These are phyloP conservation scores for Cystofilobasidium ferigula DNA, from an alignment of 768 basidiomycete species.

Conservation along the genomic window DNA sequence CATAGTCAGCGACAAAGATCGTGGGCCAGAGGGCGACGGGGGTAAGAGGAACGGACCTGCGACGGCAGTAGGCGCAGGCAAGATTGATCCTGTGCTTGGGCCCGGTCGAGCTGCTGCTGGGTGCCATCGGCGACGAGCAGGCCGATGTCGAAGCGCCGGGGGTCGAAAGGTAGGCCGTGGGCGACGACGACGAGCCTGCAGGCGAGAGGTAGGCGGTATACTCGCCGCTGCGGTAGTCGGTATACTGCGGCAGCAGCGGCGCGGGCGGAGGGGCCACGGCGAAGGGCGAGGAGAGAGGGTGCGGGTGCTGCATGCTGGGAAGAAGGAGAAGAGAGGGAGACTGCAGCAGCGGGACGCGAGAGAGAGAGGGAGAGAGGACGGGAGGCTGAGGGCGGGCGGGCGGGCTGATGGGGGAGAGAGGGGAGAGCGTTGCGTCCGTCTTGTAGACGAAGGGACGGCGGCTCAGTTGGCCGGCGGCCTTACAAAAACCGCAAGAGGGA, in stretches of 20 bases:
- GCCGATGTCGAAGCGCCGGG: background rate
- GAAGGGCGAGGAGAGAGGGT: background rate
- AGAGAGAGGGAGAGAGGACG: background rate
- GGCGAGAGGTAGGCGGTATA: background rate
- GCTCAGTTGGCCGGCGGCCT: no score
- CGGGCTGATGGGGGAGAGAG: background rate
- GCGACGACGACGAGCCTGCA: background rate
- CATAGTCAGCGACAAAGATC: background rate
- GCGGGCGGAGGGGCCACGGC: background rate
- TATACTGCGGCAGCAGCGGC: no score
- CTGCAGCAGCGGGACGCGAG: background rate
- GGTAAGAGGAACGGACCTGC: background rate
- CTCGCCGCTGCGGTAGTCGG: background rate
- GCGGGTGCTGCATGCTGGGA: background rate
- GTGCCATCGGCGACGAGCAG: background rate
- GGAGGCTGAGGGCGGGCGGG: background rate
- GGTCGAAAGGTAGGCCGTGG: background rate
- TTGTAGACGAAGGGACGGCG: no score
- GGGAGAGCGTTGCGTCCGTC: no score
- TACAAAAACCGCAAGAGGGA: no score
- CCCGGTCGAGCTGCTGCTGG: background rate
- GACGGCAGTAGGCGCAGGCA: conserved; percentile 2
- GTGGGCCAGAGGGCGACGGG: background rate
- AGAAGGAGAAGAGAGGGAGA: background rate
- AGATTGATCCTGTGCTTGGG: background rate